Evolutionary conservation across 192 early-diverging fungal genomes (phyloP).

Genomic region (Rhizophagus prolifer): DNA sequence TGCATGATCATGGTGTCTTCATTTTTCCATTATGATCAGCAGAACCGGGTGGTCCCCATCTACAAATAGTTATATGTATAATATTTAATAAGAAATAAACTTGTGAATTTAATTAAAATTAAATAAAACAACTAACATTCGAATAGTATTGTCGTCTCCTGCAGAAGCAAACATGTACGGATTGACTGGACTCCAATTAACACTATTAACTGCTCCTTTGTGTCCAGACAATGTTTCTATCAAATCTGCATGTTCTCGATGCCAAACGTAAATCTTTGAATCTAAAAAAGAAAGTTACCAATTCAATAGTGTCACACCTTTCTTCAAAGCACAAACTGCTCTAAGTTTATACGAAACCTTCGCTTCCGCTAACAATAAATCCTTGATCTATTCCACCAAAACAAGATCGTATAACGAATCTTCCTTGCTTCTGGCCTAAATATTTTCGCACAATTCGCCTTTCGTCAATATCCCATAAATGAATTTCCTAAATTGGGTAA

Average conservation of each 20-base stretch:
- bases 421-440: slow-evolving; percentile 78
- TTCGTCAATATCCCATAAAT: slow-evolving; percentile 84
- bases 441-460: slow-evolving; percentile 72
- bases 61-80: background rate
- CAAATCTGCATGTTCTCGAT: slow-evolving; percentile 65
- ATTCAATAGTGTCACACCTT: background rate
- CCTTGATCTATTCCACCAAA: slow-evolving; percentile 84
- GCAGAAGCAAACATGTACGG: slow-evolving; percentile 76
- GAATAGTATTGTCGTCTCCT: slow-evolving; percentile 80
- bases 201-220: slow-evolving; percentile 64
- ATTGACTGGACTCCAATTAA: slow-evolving; percentile 67
- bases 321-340: slow-evolving; percentile 7
- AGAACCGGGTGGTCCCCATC: slow-evolving; percentile 27
- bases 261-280: slow-evolving; percentile 76
- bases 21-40: slow-evolving; percentile 28
- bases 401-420: slow-evolving; percentile 87
- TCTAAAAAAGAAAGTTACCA: slow-evolving; percentile 43
- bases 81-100: background rate
- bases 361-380: slow-evolving; percentile 91
- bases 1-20: slow-evolving; percentile 17
- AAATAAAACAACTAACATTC: slow-evolving; percentile 56
- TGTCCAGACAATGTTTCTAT: slow-evolving; percentile 75
- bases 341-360: slow-evolving; percentile 51
- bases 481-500: slow-evolving; percentile 63
- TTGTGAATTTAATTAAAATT: background rate